Evolutionary conservation across 495 filamentous ascomycete genomes (phyloP), one percentile per base, ranked within the genome.

Genomic region (Amniculicola lignicola): DNA sequence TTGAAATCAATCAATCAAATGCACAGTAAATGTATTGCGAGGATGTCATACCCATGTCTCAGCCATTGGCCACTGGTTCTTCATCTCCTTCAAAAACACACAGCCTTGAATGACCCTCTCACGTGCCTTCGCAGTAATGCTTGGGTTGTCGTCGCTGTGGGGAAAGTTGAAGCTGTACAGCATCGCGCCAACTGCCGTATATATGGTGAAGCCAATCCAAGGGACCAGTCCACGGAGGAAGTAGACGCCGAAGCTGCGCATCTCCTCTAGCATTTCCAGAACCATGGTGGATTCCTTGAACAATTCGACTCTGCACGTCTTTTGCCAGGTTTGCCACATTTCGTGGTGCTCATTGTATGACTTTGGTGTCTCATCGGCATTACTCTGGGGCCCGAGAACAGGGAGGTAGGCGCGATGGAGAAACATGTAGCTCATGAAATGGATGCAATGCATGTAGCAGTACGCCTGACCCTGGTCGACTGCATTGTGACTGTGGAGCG

Each of bases 201-300:
- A 67, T 18, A 67, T 67, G 35, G 65, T 67, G 46, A 67, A 67
- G 14, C 65, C 65, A 21, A 63, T 67, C 65, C 65, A 67, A 11
- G 65, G 65, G 3, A 67, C 65, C 14, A 65, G 42, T 11, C 64
- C 65, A 16, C 62, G 62, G 5, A 67, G 58, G 49, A 67, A 67
- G 54, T 59, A 65, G 12, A 67, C 51, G 25, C 65, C 65, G 52
- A 67, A 65, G 11, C 48, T 62, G 10, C 65, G 65, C 57, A 67
- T 67, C 48, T 67, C 65, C 23, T 67, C 65, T 12, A 67, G 44
- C 65, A 67, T 67, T 22, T 65, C 62, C 49, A 64, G 57, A n/a
- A 67, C 62, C 62, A 52, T 55, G 18, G 54, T 55, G 3, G 65
- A 60, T 31, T 60, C 54, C 22, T 24, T 43, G 51, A 65, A 59